Evolutionary conservation across 1,139 yeast genomes (phyloP), one percentile per base, ranked within the genome.

Genomic region (Yamadazyma membranifaciens): DNA sequence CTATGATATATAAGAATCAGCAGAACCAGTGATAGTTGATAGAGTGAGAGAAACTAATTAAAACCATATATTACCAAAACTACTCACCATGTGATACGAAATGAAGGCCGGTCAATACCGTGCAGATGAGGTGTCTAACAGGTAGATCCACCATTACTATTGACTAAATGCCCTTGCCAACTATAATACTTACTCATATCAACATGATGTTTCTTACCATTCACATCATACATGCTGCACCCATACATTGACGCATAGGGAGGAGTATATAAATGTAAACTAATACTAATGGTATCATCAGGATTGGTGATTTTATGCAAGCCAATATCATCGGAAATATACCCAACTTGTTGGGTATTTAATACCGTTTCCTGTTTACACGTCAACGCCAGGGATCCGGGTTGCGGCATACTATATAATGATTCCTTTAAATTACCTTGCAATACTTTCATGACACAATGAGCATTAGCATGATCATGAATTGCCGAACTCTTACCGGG

Each of bases 391-490:
- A 61, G 63, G 40, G 60, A 66, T 6, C 27, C 35, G 4, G 43
- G 34, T 5, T 46, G 38, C 1, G 87, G 87, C 50, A 75, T 61
- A 31, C 75, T 78, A 52, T 80, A 83, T 27, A 81, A 63, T 6
- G 78, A 72, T 60, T 84, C 92, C 20, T 65, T 63, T 37, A 85
- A 65, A 30, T 67, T 60, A 3, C 92, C 92, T 50, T 77, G 69
- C 43, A 84, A 64, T 33, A 84, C 67, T 62, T 84, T 84, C 77
- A 79, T 77, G 47, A 78, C 74, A 52, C 83, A 79, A 57, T 85
- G 91, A 13, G 91, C 89, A 44, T 79, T 73, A 26, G 91, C 87
- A 52, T 84, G 92, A 60, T 83, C 89, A 56, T 85, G 92, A 46
- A 84, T 80, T 37, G 81, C 75, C 32, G 87, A 80, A 17, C 81